phyloP scores from a whole-genome alignment of 1,284 basidiomycete genomes.

The Cryptococcus hybrid region DNA sequence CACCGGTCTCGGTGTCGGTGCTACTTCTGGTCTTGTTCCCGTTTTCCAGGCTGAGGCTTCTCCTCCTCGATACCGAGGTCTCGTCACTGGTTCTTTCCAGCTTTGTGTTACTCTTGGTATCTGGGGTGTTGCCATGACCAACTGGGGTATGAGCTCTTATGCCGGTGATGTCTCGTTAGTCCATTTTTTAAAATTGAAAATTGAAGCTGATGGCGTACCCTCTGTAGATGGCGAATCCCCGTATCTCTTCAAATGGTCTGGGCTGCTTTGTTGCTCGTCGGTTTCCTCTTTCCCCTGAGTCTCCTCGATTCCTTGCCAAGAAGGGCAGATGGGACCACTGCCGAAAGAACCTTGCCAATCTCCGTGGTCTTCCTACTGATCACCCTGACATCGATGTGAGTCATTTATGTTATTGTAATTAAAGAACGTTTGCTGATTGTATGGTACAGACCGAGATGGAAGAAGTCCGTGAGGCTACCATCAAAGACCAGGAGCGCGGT shows the following conservation, averaged over 20 bases:
- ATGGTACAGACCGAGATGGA: conserved; percentile 40
- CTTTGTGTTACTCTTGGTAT: conserved; percentile 51
- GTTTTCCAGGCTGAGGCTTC: conserved; percentile 51
- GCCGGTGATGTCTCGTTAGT: conserved; percentile 30
- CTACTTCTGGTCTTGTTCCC: conserved; percentile 50
- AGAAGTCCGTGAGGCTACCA: conserved; percentile 39
- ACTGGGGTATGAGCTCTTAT: conserved; percentile 48
- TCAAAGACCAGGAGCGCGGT: conserved; percentile 42
- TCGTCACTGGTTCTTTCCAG: conserved; percentile 50
- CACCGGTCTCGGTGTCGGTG: conserved; percentile 49
- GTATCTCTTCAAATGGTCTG: conserved; percentile 34
- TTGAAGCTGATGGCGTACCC: neutral
- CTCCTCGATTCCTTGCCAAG: conserved; percentile 50
- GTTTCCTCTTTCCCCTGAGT: conserved; percentile 51
- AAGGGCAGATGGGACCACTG: conserved; percentile 47
- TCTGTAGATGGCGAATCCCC: conserved; percentile 28
- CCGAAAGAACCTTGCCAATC: conserved; percentile 46
- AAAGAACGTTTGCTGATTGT: neutral
- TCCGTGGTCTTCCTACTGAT: conserved; percentile 46
- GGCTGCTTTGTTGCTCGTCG: conserved; percentile 44
- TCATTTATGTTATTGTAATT: neutral
- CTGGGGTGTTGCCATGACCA: conserved; percentile 50
- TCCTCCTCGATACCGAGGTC: conserved; percentile 37
- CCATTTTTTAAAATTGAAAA: neutral
- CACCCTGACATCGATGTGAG: conserved; percentile 38